Evolutionary conservation across 257 asterid genomes (phyloP).

Genomic region (Solanum phureja): DNA sequence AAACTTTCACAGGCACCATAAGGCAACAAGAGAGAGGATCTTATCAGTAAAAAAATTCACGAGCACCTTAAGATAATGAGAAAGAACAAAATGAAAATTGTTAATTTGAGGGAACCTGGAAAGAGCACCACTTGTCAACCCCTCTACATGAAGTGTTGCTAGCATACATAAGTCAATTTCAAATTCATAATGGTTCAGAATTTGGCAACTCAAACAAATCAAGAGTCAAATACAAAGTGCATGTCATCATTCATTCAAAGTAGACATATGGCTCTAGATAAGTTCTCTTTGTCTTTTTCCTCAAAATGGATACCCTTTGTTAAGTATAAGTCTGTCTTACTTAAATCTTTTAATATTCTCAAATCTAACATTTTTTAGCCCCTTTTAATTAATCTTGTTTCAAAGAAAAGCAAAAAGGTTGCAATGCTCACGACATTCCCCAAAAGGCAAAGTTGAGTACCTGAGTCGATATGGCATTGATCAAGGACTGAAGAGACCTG

Average conservation of each 20-base stretch:
- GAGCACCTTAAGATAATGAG: not conserved
- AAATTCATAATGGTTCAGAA: not conserved
- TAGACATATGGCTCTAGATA: not conserved
- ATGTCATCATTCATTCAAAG: not conserved
- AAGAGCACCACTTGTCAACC: not conserved
- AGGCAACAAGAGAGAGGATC: not conserved
- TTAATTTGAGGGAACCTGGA: not conserved
- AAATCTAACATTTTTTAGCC: no score
- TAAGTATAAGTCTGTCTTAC: not conserved
- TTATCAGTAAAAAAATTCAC: no score
- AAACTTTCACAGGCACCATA: not conserved
- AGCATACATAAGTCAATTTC: not conserved
- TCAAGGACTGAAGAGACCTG: not conserved
- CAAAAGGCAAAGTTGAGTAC: not conserved
- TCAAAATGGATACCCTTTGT: not conserved
- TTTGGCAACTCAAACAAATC: not conserved
- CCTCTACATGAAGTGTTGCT: not conserved
- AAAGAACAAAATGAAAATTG: not conserved
- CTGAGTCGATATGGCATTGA: no score
- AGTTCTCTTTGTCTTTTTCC: not conserved
- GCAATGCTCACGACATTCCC: not conserved
- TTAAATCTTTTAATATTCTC: not conserved
- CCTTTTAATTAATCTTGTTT: no score
- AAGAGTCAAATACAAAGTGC: not conserved
- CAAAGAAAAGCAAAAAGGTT: no score